Conservation (phyloP, 176 grass and related monocot species). For the Guadua angustifolia region DNA sequence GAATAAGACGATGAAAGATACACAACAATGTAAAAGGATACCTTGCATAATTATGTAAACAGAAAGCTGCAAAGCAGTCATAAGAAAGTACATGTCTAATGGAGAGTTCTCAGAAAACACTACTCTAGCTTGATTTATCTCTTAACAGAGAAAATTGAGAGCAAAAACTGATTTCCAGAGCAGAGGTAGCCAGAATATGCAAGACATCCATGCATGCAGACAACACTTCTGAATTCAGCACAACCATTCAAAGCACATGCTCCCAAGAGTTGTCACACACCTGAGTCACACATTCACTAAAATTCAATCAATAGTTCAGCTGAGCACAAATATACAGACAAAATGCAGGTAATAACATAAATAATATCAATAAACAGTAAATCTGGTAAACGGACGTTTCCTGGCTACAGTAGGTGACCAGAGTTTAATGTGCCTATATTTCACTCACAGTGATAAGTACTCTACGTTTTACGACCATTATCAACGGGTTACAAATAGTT, state of each 20-base stretch:
- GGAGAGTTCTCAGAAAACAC: conserved; percentile 43
- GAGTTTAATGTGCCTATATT: background rate
- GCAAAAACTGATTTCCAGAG: conserved; percentile 59
- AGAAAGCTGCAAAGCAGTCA: conserved; percentile 46
- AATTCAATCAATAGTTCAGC: conserved; percentile 77
- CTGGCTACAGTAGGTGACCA: background rate
- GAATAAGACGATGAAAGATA: background rate
- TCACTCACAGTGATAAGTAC: too few relatives aligned
- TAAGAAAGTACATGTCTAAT: conserved; percentile 49
- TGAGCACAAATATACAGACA: conserved; percentile 47
- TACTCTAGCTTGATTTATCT: conserved; percentile 58
- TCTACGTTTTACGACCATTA: too few relatives aligned
- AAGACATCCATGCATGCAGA: conserved; percentile 90
- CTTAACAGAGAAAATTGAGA: conserved; percentile 55
- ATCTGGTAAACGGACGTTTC: background rate
- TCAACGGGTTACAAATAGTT: background rate
- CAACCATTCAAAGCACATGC: conserved; percentile 86
- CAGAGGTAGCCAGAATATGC: conserved; percentile 77
- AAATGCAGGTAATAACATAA: conserved; percentile 29
- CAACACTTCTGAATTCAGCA: conserved; percentile 88
- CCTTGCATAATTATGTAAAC: conserved; percentile 42
- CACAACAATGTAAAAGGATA: conserved; percentile 29
- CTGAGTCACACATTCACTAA: conserved; percentile 82
- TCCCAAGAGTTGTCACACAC: conserved; percentile 81
- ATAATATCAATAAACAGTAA: background rate